Evolutionary conservation across 169 alveolate genomes (phyloP).

Genomic region (Blepharisma undulans): DNA sequence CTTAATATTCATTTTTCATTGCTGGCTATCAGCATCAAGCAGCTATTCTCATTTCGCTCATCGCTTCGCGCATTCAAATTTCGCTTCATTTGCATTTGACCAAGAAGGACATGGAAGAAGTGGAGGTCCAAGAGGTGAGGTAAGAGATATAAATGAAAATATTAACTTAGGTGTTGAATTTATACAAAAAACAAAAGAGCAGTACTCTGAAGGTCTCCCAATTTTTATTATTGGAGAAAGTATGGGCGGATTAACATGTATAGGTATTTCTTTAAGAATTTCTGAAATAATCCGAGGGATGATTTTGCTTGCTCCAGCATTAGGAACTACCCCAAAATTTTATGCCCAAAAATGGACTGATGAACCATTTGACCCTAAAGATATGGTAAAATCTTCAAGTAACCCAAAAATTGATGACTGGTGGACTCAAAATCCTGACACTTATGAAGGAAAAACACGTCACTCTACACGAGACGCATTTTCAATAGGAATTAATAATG

Average conservation of each 20-base stretch:
- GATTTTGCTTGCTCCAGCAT: slow-evolving; percentile 8
- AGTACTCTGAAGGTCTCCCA: not conserved
- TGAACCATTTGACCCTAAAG: not conserved
- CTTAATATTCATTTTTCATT: slow-evolving; percentile 44
- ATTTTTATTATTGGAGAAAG: not conserved
- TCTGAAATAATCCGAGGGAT: not conserved
- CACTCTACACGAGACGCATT: not conserved
- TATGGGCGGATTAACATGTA: not conserved
- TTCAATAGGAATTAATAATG: not conserved
- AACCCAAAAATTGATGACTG: not conserved
- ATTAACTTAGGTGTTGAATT: slow-evolving; percentile 36
- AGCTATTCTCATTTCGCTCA: slow-evolving; percentile 44
- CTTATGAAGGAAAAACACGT: not conserved
- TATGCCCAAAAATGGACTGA: not conserved
- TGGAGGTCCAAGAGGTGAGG: slow-evolving; percentile 48
- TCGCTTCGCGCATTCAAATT: slow-evolving; percentile 44
- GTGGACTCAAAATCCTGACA: not conserved
- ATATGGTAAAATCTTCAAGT: not conserved
- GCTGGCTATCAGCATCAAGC: slow-evolving; percentile 51
- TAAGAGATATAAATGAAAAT: not conserved
- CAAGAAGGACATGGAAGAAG: slow-evolving; percentile 51
- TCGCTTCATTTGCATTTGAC: slow-evolving; percentile 50
- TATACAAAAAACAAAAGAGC: not conserved
- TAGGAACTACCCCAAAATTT: not conserved
- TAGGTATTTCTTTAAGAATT: not conserved